Evolutionary conservation across 1,284 basidiomycete species (phyloP).

Genomic region (Thecaphora thlaspeos): DNA sequence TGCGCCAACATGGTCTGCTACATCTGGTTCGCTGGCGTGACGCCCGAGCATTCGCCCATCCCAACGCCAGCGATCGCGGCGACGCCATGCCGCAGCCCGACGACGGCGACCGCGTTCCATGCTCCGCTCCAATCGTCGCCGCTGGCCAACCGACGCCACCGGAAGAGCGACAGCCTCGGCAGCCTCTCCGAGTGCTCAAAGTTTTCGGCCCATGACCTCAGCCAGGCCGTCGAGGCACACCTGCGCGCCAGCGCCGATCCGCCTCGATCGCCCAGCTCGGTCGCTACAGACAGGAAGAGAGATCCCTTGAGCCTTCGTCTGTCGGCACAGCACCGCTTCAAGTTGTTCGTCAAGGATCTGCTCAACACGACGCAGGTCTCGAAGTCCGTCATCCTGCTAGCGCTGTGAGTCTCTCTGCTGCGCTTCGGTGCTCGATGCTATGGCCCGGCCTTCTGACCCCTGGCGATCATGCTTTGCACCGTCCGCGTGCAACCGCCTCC

Average conservation of each 20-base stretch:
- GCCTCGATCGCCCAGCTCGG: conserved; percentile 6
- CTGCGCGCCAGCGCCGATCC: conserved; percentile 19
- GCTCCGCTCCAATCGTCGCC: conserved; percentile 22
- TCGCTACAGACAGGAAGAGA: conserved; percentile 17
- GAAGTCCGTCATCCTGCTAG: conserved; percentile 50
- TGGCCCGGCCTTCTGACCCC: background rate
- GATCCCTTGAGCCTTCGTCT: conserved; percentile 37
- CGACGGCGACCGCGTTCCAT: background rate
- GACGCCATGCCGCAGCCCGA: conserved; percentile 7
- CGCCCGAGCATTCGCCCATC: conserved; percentile 10
- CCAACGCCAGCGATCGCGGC: background rate
- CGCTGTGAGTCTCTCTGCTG: conserved; percentile 19
- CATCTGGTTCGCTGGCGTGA: conserved; percentile 49
- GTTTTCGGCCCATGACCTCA: conserved; percentile 27
- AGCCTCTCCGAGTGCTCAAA: conserved; percentile 32
- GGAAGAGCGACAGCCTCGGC: conserved; percentile 34
- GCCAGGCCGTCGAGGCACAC: conserved; percentile 31
- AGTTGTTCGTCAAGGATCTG: conserved; percentile 45
- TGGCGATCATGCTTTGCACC: too few relatives aligned
- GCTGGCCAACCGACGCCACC: conserved; percentile 13
- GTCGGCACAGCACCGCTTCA: conserved; percentile 44
- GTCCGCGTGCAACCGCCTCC: too few relatives aligned
- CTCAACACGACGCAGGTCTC: conserved; percentile 54
- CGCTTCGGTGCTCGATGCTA: background rate
- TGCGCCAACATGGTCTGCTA: conserved; percentile 53